Evolutionary conservation across 805 yeast genomes (phyloP).

Genomic region (Ogataea neopini): DNA sequence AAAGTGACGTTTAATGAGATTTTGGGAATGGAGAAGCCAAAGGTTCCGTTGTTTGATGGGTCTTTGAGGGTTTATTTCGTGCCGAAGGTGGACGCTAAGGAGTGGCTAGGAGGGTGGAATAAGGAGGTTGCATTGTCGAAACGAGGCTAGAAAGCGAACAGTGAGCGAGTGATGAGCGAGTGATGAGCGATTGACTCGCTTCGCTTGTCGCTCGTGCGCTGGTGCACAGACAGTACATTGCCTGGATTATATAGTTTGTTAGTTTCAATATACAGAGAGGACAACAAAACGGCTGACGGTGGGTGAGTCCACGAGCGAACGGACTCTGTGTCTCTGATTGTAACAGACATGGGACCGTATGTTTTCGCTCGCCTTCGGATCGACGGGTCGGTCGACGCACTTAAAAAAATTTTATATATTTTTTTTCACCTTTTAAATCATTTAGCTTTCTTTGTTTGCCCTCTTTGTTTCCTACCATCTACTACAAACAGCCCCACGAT

Average conservation of each 20-base stretch:
- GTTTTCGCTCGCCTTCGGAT: not conserved
- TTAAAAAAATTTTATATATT: not conserved
- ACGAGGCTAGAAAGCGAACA: not conserved
- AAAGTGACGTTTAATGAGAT: constrained; percentile 66
- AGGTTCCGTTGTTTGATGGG: constrained; percentile 75
- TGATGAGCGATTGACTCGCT: not conserved
- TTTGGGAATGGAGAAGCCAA: constrained; percentile 60
- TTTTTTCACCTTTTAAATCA: not conserved
- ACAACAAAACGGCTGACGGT: too few relatives aligned
- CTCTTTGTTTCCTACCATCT: not conserved
- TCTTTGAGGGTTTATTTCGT: constrained; percentile 73
- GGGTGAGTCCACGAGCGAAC: too few relatives aligned
- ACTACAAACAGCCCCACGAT: not conserved
- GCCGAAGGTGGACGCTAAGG: constrained; percentile 64
- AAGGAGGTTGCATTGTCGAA: constrained; percentile 51
- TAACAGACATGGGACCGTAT: too few relatives aligned
- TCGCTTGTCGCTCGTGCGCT: not conserved
- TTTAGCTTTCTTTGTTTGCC: not conserved
- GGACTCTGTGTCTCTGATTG: too few relatives aligned
- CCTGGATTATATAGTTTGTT: too few relatives aligned
- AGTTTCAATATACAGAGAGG: too few relatives aligned
- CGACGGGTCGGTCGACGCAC: not conserved
- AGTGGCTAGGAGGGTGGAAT: constrained; percentile 70
- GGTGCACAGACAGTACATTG: too few relatives aligned
- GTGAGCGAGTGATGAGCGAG: not conserved